Evolutionary conservation across 139 green algal species (phyloP), one percentile per base, ranked within the genome.

Genomic region (Chlorella sp.): DNA sequence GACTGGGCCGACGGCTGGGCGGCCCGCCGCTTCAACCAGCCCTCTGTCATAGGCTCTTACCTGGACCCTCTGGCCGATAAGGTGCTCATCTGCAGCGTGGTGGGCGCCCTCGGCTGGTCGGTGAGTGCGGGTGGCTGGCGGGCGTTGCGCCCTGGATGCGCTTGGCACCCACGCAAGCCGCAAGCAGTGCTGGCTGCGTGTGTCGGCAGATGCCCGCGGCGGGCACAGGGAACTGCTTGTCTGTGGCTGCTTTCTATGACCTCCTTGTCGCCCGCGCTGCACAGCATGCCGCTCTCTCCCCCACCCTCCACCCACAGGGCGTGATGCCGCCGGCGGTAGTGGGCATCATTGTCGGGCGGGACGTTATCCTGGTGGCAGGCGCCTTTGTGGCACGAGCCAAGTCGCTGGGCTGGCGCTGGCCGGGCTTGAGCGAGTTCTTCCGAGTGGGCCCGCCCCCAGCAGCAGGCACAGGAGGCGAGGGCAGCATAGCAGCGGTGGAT

Each of bases 61-160:
- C 87, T 98, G 17, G 96, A 98, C 81, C 96, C 96, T 0, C 62
- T 98, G 51, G 95, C 93, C 5, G 96, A 98, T 87, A 98, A 98
- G 82, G 89, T 91, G 23, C 82, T 95, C n/a, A 83, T 94, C 39
- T 83, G 89, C 83, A 81, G 56, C 15, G 84, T 90, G 4, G 76
- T 87, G 21, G 84, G 28, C 18, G 89, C 89, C 11, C 89, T 98
- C 80, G 89, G 90, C 2, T 89, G 78, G 25, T 76, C 88, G 85
- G 87, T 92, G 70, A 80, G 83, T 82, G 44, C n/a, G 12, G 0
- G 28, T n/a, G 51, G 15, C 2, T 20, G 44, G 44, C 7, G 11
- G 44, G 44, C 44, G 44, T 7, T 7, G 44, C n/a, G n/a, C n/a
- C n/a, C n/a, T n/a, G n/a, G n/a, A n/a, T n/a, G n/a, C n/a, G n/a